Conservation (phyloP, 148 eudicot species). For the Camellia granthamiana region DNA sequence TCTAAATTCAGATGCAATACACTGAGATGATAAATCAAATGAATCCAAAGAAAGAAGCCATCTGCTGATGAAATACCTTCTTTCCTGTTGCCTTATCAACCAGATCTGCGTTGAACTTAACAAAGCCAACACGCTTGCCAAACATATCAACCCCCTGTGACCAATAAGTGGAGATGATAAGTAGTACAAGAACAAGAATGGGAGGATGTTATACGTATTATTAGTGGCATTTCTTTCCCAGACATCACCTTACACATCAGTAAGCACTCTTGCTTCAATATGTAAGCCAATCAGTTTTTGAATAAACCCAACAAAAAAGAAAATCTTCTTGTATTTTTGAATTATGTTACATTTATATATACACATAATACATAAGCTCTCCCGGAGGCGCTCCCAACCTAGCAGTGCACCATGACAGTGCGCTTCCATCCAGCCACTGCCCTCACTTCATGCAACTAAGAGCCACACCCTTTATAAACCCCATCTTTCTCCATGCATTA, state of each 20-base stretch:
- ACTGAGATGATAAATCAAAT: background rate
- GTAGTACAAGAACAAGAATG: background rate
- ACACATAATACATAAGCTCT: no score
- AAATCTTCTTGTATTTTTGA: no score
- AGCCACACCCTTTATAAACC: no score
- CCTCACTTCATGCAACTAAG: no score
- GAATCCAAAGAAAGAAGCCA: conserved; percentile 10
- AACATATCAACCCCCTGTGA: conserved; percentile 88
- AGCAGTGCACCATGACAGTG: no score
- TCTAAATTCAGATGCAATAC: background rate
- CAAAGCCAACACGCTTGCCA: conserved; percentile 89
- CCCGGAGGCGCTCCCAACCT: no score
- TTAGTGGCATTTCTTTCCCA: no score
- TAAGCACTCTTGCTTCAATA: background rate
- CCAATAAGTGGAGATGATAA: conserved; percentile 9
- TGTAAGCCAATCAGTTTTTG: background rate
- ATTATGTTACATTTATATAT: no score
- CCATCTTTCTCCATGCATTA: no score
- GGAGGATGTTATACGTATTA: background rate
- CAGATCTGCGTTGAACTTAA: conserved; percentile 88
- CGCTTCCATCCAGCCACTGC: no score
- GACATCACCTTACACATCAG: background rate
- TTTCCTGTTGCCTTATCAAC: conserved; percentile 70
- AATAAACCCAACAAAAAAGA: no score
- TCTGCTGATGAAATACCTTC: conserved; percentile 44